Evolutionary conservation across 78 protist species (phyloP), one percentile per base, ranked within the genome.

Genomic region (Dictyostelium discoideum): DNA sequence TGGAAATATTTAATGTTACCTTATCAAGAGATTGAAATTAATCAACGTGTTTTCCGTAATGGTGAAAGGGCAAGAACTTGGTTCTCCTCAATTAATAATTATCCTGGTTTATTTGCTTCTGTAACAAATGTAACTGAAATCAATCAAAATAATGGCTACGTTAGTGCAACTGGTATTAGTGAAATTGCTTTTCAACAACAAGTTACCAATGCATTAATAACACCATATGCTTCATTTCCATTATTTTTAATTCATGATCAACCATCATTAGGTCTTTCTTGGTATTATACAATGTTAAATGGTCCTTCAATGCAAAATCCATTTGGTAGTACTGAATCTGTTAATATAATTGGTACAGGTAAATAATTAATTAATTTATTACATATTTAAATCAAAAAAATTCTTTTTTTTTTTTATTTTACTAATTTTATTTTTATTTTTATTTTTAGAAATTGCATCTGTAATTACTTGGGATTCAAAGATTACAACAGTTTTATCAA

Each of bases 151-250:
- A 93, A 93, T 80, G 77, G 77, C 2, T 86, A 85, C 13, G 44
- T 78, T 4, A 42, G 84, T n/a, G 94, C 96, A 5, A 48, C 83
- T 77, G 92, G 92, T 50, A 93, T 86, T 29, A 78, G 79, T 76
- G 85, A 78, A 76, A 93, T 85, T 77, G 76, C 92, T 5, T 86
- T 93, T 22, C 76, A 89, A 69, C 24, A 92, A 24, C 50, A 63
- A 5, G 20, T 46, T 5, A 50, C 86, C 6, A 92, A 96, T 63
- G 85, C 87, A 85, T 84, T 93, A 39, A 8, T 74, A 1, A 93
- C 96, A 50, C 96, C 96, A 54, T 93, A 95, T 60, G 97, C 79
- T 69, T 74, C 97, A 2, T 95, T 84, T 67, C 97, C 97, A 63
- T 29, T 83, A 16, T 84, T 95, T 46, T 46, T 95, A 20, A 87